Percentiles rank a stretch among this genome's conserved stretches.
Evolutionary conservation across 2,329 filamentous ascomycete species (phyloP).

Genomic region (Diaporthe capsici): DNA sequence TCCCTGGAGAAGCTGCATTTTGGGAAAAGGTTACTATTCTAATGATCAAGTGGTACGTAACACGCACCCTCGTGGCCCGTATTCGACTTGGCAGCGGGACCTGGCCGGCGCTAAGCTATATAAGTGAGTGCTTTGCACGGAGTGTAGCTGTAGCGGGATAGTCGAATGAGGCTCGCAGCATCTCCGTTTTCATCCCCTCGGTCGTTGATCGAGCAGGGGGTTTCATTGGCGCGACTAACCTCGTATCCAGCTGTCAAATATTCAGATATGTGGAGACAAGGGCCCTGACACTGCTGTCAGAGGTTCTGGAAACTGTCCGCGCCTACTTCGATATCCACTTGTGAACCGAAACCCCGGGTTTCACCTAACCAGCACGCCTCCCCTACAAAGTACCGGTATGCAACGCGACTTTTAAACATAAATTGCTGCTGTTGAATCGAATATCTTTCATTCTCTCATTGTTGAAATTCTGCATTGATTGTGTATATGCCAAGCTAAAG

Average conservation of each 20-base stretch:
- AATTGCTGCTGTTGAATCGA: neutral
- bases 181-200: neutral
- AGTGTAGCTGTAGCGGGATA: neutral
- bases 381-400: neutral
- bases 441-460: neutral
- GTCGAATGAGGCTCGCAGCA: neutral
- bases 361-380: neutral
- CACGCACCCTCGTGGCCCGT: neutral
- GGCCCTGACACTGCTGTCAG: neutral
- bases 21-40: neutral
- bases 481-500: neutral
- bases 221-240: neutral
- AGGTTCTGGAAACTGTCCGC: neutral
- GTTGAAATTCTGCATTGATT: neutral
- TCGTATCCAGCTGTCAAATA: slow-evolving; percentile 31
- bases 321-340: neutral
- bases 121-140: neutral
- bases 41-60: neutral
- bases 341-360: neutral
- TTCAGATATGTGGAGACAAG: slow-evolving; percentile 2
- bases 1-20: neutral
- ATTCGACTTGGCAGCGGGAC: slow-evolving; percentile 8
- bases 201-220: slow-evolving; percentile 6
- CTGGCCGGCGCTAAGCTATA: neutral
- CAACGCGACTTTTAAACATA: neutral